A percentile compares a stretch with the other conserved stretches of the same genome.
These are phyloP conservation scores for Zygosaccharomyces bailii DNA, from an alignment of 805 yeast genomes.

Conservation along the genomic window DNA sequence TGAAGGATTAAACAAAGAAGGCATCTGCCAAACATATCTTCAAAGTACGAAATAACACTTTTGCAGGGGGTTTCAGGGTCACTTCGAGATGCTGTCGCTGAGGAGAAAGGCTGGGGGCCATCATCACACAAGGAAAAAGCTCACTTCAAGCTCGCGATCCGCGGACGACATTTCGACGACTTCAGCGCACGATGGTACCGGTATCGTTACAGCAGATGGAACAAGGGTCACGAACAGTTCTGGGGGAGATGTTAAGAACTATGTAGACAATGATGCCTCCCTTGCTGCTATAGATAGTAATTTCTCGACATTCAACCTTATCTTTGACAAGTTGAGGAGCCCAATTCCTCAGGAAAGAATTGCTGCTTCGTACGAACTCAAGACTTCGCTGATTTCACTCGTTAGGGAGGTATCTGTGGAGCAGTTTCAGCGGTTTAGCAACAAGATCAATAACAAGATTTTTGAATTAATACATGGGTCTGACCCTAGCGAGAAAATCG, in stretches of 20 bases:
- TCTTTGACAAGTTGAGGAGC: slow-evolving; percentile 39
- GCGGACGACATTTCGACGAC: slow-evolving; percentile 25
- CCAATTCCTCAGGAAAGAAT: slow-evolving; percentile 35
- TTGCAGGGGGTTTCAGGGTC: not conserved
- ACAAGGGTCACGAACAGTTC: slow-evolving; percentile 16
- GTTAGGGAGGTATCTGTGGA: slow-evolving; percentile 81
- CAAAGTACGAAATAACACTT: not conserved
- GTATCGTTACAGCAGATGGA: slow-evolving; percentile 17
- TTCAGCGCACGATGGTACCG: slow-evolving; percentile 20
- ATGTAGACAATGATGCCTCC: slow-evolving; percentile 20
- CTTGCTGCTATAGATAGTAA: slow-evolving; percentile 29
- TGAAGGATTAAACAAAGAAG: not conserved
- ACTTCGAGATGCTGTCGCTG: slow-evolving; percentile 22
- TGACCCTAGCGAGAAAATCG: slow-evolving; percentile 69
- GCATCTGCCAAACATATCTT: not conserved
- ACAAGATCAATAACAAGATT: slow-evolving; percentile 80
- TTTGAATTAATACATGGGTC: slow-evolving; percentile 79
- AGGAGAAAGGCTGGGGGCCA: slow-evolving; percentile 29
- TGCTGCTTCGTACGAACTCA: slow-evolving; percentile 65
- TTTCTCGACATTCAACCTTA: slow-evolving; percentile 35
- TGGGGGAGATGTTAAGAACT: slow-evolving; percentile 21
- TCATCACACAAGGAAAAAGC: slow-evolving; percentile 23
- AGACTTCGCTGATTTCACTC: slow-evolving; percentile 63
- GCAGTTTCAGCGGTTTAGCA: slow-evolving; percentile 75
- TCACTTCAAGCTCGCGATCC: slow-evolving; percentile 23